These are phyloP conservation scores for Benincasa hispida DNA, from an alignment of 306 rosid species.

Conservation along the genomic window DNA sequence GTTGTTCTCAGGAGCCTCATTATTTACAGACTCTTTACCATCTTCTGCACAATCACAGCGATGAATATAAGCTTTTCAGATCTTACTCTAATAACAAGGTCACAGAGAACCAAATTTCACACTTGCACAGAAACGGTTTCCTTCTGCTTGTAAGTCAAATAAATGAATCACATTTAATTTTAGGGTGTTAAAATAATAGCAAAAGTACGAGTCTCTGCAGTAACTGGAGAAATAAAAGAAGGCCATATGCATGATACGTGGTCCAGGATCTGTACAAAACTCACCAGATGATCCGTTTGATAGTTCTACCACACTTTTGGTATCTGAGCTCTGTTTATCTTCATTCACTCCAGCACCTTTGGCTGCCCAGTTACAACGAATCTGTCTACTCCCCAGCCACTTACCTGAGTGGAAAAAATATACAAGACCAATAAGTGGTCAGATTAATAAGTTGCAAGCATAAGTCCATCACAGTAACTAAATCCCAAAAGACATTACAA, in stretches of 20 bases:
- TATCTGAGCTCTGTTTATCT: conserved; percentile 65
- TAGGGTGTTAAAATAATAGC: not conserved
- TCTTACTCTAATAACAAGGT: conserved; percentile 2
- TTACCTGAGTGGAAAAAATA: conserved; percentile 36
- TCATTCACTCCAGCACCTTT: conserved; percentile 82
- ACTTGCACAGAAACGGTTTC: not conserved
- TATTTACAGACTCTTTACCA: conserved; percentile 57
- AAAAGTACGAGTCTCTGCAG: not conserved
- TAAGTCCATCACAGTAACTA: not conserved
- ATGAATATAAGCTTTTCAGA: not conserved
- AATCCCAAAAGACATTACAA: not conserved
- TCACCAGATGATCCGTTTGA: conserved; percentile 84
- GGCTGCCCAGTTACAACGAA: conserved; percentile 96
- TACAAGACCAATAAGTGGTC: not conserved
- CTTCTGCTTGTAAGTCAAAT: not conserved
- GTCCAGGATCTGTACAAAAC: not conserved
- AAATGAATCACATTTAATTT: not conserved
- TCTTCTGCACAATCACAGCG: conserved; percentile 50
- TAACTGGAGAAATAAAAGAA: not conserved
- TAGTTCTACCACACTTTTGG: conserved; percentile 74
- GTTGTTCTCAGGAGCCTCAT: conserved; percentile 87
- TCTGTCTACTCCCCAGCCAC: conserved; percentile 97
- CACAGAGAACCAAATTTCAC: not conserved
- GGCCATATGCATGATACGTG: not conserved
- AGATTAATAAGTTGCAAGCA: not conserved